Conservation (phyloP, 2,329 filamentous ascomycete genomes). For the Hypoxylon sp. region DNA sequence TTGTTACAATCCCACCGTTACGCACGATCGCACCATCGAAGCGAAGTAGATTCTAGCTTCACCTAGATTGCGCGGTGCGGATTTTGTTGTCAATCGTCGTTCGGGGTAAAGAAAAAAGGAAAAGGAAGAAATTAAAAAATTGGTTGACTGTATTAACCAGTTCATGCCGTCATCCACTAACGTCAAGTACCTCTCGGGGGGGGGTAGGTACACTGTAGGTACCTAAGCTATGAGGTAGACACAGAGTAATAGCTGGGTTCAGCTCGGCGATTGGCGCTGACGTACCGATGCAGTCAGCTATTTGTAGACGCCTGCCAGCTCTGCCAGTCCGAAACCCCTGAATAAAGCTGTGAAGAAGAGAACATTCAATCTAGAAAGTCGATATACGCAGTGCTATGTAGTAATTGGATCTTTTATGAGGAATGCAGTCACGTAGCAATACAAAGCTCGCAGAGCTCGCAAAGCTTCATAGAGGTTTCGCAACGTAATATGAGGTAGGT, state of each 20-base stretch:
- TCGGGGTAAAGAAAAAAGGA: conserved; percentile 12
- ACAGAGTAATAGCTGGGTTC: conserved; percentile 22
- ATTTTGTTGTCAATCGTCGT: conserved; percentile 8
- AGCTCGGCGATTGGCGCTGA: conserved; percentile 1
- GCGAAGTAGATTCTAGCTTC: conserved; percentile 26
- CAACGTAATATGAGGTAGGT: not conserved
- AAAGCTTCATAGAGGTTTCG: too few relatives aligned
- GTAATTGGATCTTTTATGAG: too few relatives aligned
- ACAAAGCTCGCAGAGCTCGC: too few relatives aligned
- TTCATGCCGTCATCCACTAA: conserved; percentile 38
- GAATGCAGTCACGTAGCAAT: too few relatives aligned
- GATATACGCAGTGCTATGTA: too few relatives aligned
- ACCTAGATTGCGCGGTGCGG: conserved; percentile 19
- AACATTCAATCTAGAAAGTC: too few relatives aligned
- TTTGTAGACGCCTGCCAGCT: conserved; percentile 23
- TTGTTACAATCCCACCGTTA: conserved; percentile 10
- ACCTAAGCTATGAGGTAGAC: too few relatives aligned
- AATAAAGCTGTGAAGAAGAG: not conserved
- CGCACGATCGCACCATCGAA: conserved; percentile 33
- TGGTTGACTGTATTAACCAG: conserved; percentile 18
- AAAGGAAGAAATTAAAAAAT: conserved; percentile 19
- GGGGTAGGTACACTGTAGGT: too few relatives aligned
- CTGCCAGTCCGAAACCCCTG: not conserved
- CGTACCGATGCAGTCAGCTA: conserved; percentile 3
- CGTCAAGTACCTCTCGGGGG: too few relatives aligned